Conservation (phyloP, 1,284 basidiomycete genomes). For the Trichosporon inkin region DNA sequence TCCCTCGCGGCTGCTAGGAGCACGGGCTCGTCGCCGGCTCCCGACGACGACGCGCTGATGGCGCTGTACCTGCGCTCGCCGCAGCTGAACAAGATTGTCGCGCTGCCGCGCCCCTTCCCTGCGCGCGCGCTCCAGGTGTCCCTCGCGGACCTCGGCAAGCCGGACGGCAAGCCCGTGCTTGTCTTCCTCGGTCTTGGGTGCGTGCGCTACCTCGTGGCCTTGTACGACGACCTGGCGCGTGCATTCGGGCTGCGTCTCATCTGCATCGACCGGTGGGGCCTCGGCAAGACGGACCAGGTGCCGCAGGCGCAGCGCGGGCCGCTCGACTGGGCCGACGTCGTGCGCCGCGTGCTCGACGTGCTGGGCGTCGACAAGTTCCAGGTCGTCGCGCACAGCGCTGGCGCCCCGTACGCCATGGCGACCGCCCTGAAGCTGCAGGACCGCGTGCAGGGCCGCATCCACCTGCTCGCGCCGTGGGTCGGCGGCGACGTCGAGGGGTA, state of each 20-base stretch:
- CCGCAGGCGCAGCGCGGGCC: conserved; percentile 68
- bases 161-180: conserved; percentile 76
- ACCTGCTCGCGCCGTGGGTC: conserved; percentile 95
- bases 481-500: conserved; percentile 78
- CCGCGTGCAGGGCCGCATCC: conserved; percentile 76
- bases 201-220: conserved; percentile 85
- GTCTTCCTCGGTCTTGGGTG: conserved; percentile 91
- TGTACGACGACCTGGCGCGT: conserved; percentile 94
- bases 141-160: conserved; percentile 80
- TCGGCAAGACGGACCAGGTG: conserved; percentile 73
- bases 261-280: conserved; percentile 94
- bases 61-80: conserved; percentile 69
- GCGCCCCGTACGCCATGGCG: conserved; percentile 88
- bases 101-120: conserved; percentile 61
- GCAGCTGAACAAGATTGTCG: conserved; percentile 74
- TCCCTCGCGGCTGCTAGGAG: neutral
- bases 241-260: conserved; percentile 81
- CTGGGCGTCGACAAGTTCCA: conserved; percentile 76
- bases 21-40: conserved; percentile 13
- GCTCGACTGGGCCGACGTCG: conserved; percentile 82
- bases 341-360: conserved; percentile 80
- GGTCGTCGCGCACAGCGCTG: conserved; percentile 93
- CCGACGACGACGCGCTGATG: conserved; percentile 31
- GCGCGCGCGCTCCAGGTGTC: conserved; percentile 80
- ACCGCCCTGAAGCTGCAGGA: conserved; percentile 69